Base-by-base conservation (phyloP, 1,284 basidiomycete genomes). In the Limonomyces culmigenus region DNA sequence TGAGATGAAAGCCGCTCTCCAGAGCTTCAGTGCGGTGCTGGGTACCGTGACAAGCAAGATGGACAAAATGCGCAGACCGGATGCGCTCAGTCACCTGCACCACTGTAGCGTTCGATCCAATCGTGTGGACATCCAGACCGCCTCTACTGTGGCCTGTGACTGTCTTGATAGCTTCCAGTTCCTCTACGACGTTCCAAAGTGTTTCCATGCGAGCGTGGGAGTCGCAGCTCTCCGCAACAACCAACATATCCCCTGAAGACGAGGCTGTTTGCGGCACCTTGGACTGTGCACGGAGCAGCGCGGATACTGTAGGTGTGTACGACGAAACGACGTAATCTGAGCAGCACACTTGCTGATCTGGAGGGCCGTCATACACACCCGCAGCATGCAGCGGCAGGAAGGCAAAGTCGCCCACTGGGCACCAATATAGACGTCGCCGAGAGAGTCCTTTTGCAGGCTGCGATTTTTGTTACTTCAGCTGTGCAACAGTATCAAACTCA, bases 291-390 rank as follows among this genome's bases (percentile, higher is more conserved):
- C 15, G 11, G 8, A 32, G 31, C n/a, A 32, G 31, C 11, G 8
- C 17, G 8, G 10, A 8, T 8, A 32, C 10, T 8, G 31, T 32
- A 10, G 31, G 31, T 32, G 15, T 32, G 31, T 32, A 32, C 10
- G 31, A 32, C 13, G 31, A 32, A 8, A 32, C 17, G 17, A 32
- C 31, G 17, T 32, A 32, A 17, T 32, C 31, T 8, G 31, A 32
- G 31, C 13, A n/a, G 8, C 31, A n/a, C n/a, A n/a, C 13, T 32
- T 32, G 31, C 31, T 27, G 8, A 8, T n/a, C n/a, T 27, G 10
- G 25, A n/a, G n/a, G n/a, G n/a, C n/a, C n/a, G n/a, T n/a, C n/a
- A n/a, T n/a, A n/a, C 25, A 27, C 25, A n/a, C 25, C 25, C 8
- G 25, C 25, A 27, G 25, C 25, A n/a, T 27, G 25, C 8, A 27